phyloP scores from a whole-genome alignment of 139 green algal species.

The Dunaliella primolecta region DNA sequence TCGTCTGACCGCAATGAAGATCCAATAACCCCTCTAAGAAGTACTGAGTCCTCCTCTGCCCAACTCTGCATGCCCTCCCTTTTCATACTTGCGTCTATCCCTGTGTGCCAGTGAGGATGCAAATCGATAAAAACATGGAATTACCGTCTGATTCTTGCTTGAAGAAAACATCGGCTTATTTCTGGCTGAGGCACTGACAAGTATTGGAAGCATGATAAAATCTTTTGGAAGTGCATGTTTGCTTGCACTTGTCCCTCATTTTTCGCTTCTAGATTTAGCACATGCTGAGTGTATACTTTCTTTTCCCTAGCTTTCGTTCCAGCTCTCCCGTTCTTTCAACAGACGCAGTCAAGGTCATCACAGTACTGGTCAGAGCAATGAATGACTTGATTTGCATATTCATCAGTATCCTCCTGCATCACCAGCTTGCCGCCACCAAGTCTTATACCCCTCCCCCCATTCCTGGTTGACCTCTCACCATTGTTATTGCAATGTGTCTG shows the following conservation, averaged over 20 bases:
- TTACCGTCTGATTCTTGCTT: slow-evolving; percentile 17
- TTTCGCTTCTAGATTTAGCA: background rate
- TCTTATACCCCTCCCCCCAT: no score
- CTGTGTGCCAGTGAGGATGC: background rate
- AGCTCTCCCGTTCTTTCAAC: no score
- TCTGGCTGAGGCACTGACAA: slow-evolving; percentile 3
- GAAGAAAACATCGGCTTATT: slow-evolving; percentile 16
- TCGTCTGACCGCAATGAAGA: slow-evolving; percentile 14
- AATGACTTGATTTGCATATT: no score
- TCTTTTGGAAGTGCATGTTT: background rate
- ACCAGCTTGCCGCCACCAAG: no score
- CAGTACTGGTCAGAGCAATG: no score
- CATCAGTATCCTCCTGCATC: no score
- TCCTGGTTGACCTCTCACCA: background rate
- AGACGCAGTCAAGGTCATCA: background rate
- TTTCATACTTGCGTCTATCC: background rate
- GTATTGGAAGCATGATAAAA: background rate
- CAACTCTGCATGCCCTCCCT: background rate
- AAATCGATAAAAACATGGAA: slow-evolving; percentile 11
- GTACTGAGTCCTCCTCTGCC: slow-evolving; percentile 11
- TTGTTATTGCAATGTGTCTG: background rate
- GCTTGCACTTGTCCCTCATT: background rate
- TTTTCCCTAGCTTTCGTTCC: no score
- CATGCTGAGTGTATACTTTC: no score
- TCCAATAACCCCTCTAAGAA: slow-evolving; percentile 24